Evolutionary conservation across 371 early-diverging fungal species (phyloP).

Genomic region (Vairimorpha necatrix): DNA sequence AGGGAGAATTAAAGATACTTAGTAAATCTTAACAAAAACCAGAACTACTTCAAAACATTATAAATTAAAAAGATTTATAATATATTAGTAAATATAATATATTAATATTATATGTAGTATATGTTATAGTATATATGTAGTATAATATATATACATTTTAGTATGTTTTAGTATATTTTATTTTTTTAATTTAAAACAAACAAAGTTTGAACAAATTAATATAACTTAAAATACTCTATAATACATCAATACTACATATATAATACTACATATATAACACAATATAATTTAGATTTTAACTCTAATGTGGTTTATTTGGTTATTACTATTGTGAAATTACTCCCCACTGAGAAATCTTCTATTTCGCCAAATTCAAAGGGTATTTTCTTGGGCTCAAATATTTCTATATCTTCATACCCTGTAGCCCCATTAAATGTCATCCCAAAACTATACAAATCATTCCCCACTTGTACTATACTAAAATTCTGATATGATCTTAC

Average conservation of each 20-base stretch:
- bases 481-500: conserved; percentile 52
- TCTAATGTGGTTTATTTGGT: conserved; percentile 36
- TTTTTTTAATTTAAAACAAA: too few species aligned
- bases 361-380: conserved; percentile 59
- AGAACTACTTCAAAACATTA: neutral
- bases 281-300: too few species aligned
- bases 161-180: too few species aligned
- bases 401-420: conserved; percentile 49
- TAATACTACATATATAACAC: too few species aligned
- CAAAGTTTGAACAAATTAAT: too few species aligned
- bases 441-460: conserved; percentile 59
- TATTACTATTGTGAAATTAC: conserved; percentile 53
- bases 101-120: neutral
- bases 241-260: too few species aligned
- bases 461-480: conserved; percentile 31
- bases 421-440: conserved; percentile 48
- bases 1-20: conserved; percentile 2
- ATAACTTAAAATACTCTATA: too few species aligned
- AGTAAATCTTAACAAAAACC: conserved; percentile 5
- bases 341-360: conserved; percentile 56
- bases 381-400: conserved; percentile 48
- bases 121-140: too few species aligned
- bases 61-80: neutral
- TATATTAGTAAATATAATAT: neutral
- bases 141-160: too few species aligned